Percentiles rank a stretch among this genome's conserved stretches.
These are phyloP conservation scores for Mercurialis annua DNA, from an alignment of 345 rosid species.

Conservation along the genomic window DNA sequence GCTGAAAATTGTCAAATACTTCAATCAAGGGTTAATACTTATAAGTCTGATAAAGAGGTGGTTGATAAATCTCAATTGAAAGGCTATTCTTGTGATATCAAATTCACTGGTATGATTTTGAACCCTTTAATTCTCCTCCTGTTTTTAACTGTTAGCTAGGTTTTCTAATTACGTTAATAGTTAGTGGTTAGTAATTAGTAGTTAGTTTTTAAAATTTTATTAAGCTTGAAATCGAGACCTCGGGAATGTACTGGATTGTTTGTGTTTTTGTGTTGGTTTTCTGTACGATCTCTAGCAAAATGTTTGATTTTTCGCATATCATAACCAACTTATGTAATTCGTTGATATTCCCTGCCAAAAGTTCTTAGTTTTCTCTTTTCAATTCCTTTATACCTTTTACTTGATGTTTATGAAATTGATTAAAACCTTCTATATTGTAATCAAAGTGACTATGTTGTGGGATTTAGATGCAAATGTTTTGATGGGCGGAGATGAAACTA, in stretches of 20 bases:
- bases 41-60: conserved; percentile 57
- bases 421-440: neutral
- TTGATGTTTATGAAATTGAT: neutral
- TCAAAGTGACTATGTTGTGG: neutral
- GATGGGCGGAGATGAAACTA: neutral
- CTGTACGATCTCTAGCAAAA: neutral
- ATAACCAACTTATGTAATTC: neutral
- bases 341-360: neutral
- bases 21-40: conserved; percentile 81
- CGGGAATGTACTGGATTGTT: neutral
- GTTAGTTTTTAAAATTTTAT: too few relatives aligned
- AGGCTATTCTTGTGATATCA: conserved; percentile 73
- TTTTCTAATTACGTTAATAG: too few relatives aligned
- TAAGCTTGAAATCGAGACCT: too few relatives aligned
- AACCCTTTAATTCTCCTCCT: neutral
- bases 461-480: neutral
- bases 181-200: too few relatives aligned
- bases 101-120: conserved; percentile 48
- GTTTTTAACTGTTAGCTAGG: neutral
- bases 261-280: neutral
- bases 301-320: neutral
- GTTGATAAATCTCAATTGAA: conserved; percentile 49
- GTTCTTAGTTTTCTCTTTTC: neutral
- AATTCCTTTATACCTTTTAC: neutral
- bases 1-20: conserved; percentile 84